phyloP scores from a whole-genome alignment of 2,329 filamentous ascomycete genomes.

The Cryphonectria carpinicola region DNA sequence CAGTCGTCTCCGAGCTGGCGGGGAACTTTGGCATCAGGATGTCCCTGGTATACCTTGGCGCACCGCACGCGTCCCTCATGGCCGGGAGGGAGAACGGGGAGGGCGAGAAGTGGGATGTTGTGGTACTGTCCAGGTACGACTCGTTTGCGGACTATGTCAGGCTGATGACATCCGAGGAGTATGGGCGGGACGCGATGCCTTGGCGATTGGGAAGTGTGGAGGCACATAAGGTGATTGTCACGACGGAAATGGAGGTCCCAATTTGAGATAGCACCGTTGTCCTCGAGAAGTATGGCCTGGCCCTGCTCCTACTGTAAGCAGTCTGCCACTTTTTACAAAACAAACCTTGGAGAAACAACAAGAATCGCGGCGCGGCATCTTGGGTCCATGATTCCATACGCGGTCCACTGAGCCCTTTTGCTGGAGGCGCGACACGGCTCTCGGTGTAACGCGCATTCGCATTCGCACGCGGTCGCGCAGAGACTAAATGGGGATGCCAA shows the following conservation, averaged over 20 bases:
- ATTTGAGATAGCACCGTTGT: background rate
- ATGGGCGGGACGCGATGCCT: background rate
- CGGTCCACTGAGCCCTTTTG: background rate
- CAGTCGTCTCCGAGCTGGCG: background rate
- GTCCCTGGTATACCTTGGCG: background rate
- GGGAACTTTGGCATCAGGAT: background rate
- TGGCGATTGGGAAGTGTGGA: background rate
- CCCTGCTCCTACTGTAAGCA: too few relatives aligned
- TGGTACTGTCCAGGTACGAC: background rate
- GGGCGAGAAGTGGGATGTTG: background rate
- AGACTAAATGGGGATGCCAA: background rate
- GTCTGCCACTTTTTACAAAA: background rate
- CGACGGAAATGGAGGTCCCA: background rate
- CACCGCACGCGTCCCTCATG: background rate
- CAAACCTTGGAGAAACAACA: background rate
- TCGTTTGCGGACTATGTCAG: background rate
- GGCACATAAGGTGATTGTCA: background rate
- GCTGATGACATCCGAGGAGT: background rate
- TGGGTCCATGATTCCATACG: background rate
- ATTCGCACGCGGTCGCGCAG: slow-evolving; percentile 2
- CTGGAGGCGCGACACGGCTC: background rate
- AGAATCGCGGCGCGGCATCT: background rate
- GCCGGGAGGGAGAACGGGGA: background rate
- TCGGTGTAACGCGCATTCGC: background rate
- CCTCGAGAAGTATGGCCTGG: background rate